Evolutionary conservation across 2,329 filamentous ascomycete genomes (phyloP), one percentile per base, ranked within the genome.

Genomic region (Biscogniauxia marginata): DNA sequence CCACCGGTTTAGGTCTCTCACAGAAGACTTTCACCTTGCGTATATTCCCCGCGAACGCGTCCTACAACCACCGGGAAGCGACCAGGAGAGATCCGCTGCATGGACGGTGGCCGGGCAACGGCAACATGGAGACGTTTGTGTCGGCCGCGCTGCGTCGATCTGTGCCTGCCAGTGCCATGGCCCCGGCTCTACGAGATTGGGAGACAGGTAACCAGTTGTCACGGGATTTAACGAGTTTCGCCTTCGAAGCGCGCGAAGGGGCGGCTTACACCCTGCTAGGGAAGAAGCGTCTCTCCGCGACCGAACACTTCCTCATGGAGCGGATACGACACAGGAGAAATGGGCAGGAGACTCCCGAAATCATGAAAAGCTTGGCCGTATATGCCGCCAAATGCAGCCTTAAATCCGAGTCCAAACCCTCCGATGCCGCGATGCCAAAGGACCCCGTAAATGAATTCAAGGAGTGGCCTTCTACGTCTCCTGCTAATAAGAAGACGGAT

Each of bases 161-260:
- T 16, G 30, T 72, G n/a, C 68, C 70, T 1, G 43, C 62, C 0
- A 63, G 65, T 23, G 60, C 56, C 1, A 62, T 72, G 64, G 63
- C 67, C 13, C 64, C 66, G 7, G 65, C 62, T 13, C 57, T 71
- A 11, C 59, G 65, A n/a, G 68, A 72, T 49, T 72, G 70, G 70
- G 64, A 71, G 46, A 67, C 67, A 18, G 67, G 67, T 20, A 66
- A 67, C 39, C 70, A 69, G 54, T 54, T 70, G 18, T 61, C 55
- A 18, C 62, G 53, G 21, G 65, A 66, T 45, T 51, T 59, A 1
- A 58, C 54, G 4, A 63, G 57, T 23, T 63, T 65, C 25, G 61
- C 64, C 16, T 67, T 65, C 1, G 58, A 65, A 39, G 59, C 60
- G 1, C 50, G 52, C 11, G 64, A 69, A 22, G 67, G 68, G 13